Conservation (phyloP, 2,329 filamentous ascomycete genomes). For the Aureobasidium leucospermi region DNA sequence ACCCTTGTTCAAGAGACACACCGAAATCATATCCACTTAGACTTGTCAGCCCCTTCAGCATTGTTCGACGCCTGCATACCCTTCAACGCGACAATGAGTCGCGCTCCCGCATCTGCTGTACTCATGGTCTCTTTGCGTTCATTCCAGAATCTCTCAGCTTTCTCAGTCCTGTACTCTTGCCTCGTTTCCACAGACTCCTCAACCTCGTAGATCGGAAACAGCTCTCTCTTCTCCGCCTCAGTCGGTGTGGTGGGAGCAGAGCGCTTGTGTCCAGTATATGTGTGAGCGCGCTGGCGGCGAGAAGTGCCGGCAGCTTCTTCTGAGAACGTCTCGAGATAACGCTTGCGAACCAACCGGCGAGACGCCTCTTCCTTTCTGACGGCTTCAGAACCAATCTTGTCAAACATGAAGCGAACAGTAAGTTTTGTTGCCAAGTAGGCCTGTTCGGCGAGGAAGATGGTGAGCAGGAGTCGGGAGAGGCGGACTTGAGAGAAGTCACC, state of each 20-base stretch:
- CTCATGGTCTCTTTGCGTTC: background rate
- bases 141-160: slow-evolving; percentile 6
- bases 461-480: background rate
- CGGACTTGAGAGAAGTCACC: background rate
- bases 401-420: background rate
- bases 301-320: background rate
- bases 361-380: background rate
- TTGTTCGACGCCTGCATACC: background rate
- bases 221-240: background rate
- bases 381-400: slow-evolving; percentile 6
- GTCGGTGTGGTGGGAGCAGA: background rate
- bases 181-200: background rate
- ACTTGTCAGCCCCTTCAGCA: background rate
- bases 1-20: too few relatives aligned
- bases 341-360: background rate
- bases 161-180: background rate
- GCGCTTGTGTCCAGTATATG: background rate
- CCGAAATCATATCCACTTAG: background rate
- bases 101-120: background rate
- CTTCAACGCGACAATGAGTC: slow-evolving; percentile 1
- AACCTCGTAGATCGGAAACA: background rate
- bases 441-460: background rate
- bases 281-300: background rate
- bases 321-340: slow-evolving; percentile 6
- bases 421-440: background rate